Evolutionary conservation across 139 green algal species (phyloP), one percentile per base, ranked within the genome.

Genomic region (Nannochloris sp.): DNA sequence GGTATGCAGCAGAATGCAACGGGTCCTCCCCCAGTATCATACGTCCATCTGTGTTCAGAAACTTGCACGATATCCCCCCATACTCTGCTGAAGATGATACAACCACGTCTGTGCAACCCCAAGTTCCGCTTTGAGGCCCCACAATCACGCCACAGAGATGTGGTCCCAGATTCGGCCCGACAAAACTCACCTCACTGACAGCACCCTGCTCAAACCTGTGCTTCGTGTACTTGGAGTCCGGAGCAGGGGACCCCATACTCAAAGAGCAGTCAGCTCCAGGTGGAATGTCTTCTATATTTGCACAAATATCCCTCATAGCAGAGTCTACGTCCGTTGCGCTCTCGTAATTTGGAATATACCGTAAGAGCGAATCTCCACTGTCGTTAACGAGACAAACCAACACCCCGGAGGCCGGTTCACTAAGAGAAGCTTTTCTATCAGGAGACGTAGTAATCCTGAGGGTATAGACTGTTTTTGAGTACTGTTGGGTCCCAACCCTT

Each of bases 191-290:
- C 77, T 94, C 86, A 14, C 92, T 83, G 1, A 93, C 66, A 3
- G n/a, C 37, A 4, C 83, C 76, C 48, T 84, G 67, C 77, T 89
- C 76, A 73, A 93, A 93, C n/a, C 85, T 69, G 57, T 59, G 73
- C 56, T 63, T 44, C 17, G 20, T 48, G 25, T 40, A 30, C 8
- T 43, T 17, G 12, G 5, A 31, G 49, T 25, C 30, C 37, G 37
- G 16, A 65, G 25, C 43, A 46, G 16, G 67, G 55, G 5, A 58
- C 44, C 3, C 57, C n/a, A 26, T 67, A 49, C 65, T 55, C 23
- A 58, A 26, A 6, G 59, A 56, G 50, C 78, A 84, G 63, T 81
- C 61, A 16, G 66, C 71, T 17, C 78, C 71, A 0, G 40, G 48
- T 1, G 59, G 53, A 4, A 36, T 44, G 2, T 44, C 37, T 14